A percentile compares a stretch with the other conserved stretches of the same genome.
phyloP scores from a whole-genome alignment of 2,329 filamentous ascomycete species.

The Apiospora rasikravindrae region DNA sequence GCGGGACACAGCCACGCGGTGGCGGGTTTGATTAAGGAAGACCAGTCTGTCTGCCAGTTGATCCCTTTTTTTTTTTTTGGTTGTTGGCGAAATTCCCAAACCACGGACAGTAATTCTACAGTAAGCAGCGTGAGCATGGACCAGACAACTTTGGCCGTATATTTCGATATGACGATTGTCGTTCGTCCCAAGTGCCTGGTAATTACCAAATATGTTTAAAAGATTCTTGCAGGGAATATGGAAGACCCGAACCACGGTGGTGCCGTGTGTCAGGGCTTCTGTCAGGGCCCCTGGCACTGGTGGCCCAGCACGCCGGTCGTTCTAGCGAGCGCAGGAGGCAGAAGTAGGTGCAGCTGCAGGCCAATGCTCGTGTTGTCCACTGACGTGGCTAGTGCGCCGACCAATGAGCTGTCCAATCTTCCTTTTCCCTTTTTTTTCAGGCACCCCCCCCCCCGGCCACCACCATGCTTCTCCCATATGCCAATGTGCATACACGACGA shows the following conservation, averaged over 20 bases:
- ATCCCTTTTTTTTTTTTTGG: no score
- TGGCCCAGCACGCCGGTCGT: conserved; percentile 3
- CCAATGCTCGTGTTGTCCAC: conserved; percentile 17
- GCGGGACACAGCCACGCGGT: background rate
- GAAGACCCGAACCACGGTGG: background rate
- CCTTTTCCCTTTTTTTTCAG: background rate
- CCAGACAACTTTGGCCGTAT: background rate
- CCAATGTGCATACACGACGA: conserved; percentile 7
- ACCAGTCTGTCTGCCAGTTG: no score
- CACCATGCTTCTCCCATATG: background rate
- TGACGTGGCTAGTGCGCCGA: conserved; percentile 8
- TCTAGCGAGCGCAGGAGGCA: background rate
- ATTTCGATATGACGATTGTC: background rate
- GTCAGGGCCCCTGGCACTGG: no score
- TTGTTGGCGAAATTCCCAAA: background rate
- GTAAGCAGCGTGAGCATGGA: background rate
- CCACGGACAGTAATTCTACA: background rate
- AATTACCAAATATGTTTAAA: background rate
- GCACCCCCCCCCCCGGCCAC: background rate
- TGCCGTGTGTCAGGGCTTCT: no score
- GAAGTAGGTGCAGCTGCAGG: background rate
- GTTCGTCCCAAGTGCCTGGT: background rate
- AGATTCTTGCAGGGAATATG: background rate
- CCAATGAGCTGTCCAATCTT: background rate
- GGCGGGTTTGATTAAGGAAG: background rate